Percentiles rank a stretch among this genome's conserved stretches.
Evolutionary conservation across 345 rosid species (phyloP).

Genomic region (Luvunga scandens): DNA sequence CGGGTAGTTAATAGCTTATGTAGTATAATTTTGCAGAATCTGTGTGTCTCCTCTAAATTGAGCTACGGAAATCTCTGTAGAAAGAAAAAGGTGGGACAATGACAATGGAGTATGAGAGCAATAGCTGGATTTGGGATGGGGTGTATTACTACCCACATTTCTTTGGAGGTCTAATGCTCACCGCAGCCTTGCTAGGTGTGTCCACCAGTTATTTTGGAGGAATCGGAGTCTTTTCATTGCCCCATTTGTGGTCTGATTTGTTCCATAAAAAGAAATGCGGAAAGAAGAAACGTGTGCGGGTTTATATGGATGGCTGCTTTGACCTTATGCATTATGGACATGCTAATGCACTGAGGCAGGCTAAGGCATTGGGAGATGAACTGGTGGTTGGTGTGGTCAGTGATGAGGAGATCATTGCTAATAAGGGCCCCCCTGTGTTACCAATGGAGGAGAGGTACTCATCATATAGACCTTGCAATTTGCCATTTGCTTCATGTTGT

Average conservation of each 20-base stretch:
- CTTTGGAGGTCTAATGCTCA: constrained; percentile 65
- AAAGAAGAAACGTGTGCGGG: constrained; percentile 60
- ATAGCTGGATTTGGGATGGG: constrained; percentile 65
- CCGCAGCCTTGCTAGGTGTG: constrained; percentile 59
- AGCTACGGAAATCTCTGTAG: neutral
- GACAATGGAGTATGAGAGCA: constrained; percentile 52
- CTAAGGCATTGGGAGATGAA: constrained; percentile 86
- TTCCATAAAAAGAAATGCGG: constrained; percentile 39
- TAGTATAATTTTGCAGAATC: constrained; percentile 24
- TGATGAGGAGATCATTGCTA: constrained; percentile 90
- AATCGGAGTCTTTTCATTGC: constrained; percentile 43
- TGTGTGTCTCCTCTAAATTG: constrained; percentile 35
- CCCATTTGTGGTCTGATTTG: constrained; percentile 36
- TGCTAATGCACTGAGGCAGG: constrained; percentile 87
- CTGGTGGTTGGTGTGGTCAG: constrained; percentile 90
- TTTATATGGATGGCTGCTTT: constrained; percentile 98
- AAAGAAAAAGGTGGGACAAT: neutral
- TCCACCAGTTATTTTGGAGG: constrained; percentile 66
- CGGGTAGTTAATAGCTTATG: neutral
- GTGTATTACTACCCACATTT: constrained; percentile 53
- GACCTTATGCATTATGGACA: constrained; percentile 99
- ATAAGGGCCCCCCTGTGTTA: constrained; percentile 91
- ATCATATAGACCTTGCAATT: neutral
- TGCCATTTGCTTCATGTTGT: neutral
- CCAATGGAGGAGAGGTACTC: constrained; percentile 86